Evolutionary conservation across 768 basidiomycete genomes (phyloP), one percentile per base, ranked within the genome.

Genomic region (Termitomyces sp.): DNA sequence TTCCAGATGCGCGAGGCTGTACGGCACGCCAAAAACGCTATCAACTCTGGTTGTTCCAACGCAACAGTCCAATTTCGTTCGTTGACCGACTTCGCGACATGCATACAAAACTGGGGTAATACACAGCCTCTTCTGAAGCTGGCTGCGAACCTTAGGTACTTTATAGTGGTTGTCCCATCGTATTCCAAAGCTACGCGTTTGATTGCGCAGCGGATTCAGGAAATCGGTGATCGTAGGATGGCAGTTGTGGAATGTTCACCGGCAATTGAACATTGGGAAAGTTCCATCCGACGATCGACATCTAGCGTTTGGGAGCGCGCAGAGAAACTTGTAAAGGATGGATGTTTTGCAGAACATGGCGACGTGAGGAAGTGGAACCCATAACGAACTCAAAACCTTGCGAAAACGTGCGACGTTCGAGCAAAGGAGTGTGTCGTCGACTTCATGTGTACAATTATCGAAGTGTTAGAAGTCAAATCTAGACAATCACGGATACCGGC

Each of bases 71-170:
- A 61, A 3, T 64, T 64, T 23, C 48, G 41, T 6, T 61, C 63
- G 25, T 51, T 66, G 35, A 64, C 65, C n/a, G 61, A 66, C 51
- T 64, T 66, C 37, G 63, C 56, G 14, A 61, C 60, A 3, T 64
- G 60, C 42, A 54, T 61, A 7, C 65, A 64, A 42, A 66, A 64
- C 45, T 66, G 65, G 65, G 65, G 65, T 3, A 64, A 55, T 46
- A 57, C 55, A 17, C 65, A 64, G 45, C 43, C 58, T 39, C 50
- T 66, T 27, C 55, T 66, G 1, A 58, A 59, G 42, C 40, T 66
- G 3, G 63, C 63, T 19, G 40, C 47, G 46, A 61, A 59, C 40
- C 56, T 66, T 10, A 62, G 55, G 30, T 64, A 66, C 37, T 66
- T 66, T 35, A 59, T 62, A 23, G 59, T 66, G 5, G 44, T 64